These are phyloP conservation scores for Ambrosia hybrid DNA, from an alignment of 140 eudicot species.

Conservation along the genomic window DNA sequence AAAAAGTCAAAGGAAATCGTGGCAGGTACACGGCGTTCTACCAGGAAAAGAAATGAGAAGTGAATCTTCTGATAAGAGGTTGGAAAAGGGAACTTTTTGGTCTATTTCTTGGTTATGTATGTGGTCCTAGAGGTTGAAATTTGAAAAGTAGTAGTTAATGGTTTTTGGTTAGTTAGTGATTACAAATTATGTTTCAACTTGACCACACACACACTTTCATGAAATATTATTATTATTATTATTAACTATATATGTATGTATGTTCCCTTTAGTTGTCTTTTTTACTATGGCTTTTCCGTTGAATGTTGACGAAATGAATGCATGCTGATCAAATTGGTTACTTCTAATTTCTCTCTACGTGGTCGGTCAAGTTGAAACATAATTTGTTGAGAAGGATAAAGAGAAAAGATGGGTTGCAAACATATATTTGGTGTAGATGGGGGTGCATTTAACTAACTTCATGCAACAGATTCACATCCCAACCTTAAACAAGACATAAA, in stretches of 20 bases:
- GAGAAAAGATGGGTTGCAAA: no score
- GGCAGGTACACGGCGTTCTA: slow-evolving; percentile 20
- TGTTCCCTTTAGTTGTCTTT: neutral
- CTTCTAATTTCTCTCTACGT: no score
- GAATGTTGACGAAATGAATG: no score
- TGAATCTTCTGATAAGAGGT: neutral
- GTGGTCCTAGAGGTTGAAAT: slow-evolving; percentile 28
- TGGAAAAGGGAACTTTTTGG: neutral
- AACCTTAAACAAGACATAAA: no score
- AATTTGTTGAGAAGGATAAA: no score
- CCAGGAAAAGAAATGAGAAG: slow-evolving; percentile 28
- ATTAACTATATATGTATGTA: no score
- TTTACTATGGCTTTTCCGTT: neutral
- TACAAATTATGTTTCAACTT: slow-evolving; percentile 20
- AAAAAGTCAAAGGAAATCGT: slow-evolving; percentile 24
- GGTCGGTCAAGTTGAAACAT: no score
- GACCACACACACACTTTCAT: slow-evolving; percentile 5
- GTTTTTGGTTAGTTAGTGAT: slow-evolving; percentile 4
- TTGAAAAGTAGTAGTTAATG: neutral
- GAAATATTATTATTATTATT: neutral
- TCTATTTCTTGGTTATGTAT: slow-evolving; percentile 26
- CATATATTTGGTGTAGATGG: no score
- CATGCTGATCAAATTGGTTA: no score
- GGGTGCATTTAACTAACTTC: no score
- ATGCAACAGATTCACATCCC: no score